phyloP scores from a whole-genome alignment of 768 basidiomycete species.

The Xanthoconium stramineum region DNA sequence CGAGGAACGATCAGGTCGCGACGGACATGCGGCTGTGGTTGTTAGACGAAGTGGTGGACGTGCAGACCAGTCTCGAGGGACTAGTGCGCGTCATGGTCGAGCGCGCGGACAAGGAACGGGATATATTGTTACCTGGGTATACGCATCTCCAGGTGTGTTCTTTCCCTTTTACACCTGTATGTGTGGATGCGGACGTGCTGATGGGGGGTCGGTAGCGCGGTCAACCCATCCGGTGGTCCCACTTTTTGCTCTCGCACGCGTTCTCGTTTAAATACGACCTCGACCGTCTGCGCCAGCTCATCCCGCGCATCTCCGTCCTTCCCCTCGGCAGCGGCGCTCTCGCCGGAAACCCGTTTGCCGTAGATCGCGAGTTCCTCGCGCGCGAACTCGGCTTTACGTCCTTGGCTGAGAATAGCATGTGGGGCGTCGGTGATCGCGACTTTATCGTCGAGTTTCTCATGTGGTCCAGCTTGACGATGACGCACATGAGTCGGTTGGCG shows the following conservation, averaged over 20 bases:
- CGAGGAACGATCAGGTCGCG: conserved; percentile 97
- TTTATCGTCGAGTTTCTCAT: conserved; percentile 97
- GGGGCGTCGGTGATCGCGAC: conserved; percentile 95
- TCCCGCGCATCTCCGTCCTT: conserved; percentile 88
- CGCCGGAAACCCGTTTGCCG: conserved; percentile 93
- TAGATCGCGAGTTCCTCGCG: conserved; percentile 91
- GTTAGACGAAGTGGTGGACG: conserved; percentile 65
- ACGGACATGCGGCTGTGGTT: conserved; percentile 99
- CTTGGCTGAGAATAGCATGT: conserved; percentile 93
- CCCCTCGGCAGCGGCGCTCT: conserved; percentile 94
- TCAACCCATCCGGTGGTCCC: conserved; percentile 99
- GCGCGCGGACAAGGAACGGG: conserved; percentile 90
- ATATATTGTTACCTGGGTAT: conserved; percentile 90
- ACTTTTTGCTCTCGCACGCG: conserved; percentile 92
- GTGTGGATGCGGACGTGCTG: not conserved
- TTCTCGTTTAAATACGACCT: conserved; percentile 91
- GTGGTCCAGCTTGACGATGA: conserved; percentile 92
- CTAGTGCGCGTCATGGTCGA: conserved; percentile 88
- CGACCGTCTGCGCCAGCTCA: conserved; percentile 75
- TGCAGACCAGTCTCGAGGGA: conserved; percentile 67
- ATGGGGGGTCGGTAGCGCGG: conserved; percentile 60
- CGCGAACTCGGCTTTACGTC: conserved; percentile 85
- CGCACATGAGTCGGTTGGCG: conserved; percentile 90
- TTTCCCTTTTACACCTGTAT: not conserved
- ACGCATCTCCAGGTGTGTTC: conserved; percentile 85